A percentile compares a stretch with the other conserved stretches of the same genome.
Evolutionary conservation across 73 alveolate species (phyloP).

Genomic region (Halteria grandinella): DNA sequence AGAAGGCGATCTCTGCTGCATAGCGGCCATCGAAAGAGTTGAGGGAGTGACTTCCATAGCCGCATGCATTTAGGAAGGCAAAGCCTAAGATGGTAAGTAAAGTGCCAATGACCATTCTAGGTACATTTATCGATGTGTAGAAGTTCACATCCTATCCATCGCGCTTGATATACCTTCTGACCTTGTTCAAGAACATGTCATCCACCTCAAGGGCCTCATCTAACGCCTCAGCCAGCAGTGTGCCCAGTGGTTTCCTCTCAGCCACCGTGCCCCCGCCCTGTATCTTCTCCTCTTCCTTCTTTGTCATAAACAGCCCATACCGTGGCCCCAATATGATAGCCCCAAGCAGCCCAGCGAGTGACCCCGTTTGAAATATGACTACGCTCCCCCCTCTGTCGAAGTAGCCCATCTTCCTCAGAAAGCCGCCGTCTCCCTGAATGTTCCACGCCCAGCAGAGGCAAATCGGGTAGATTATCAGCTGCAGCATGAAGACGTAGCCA

Average conservation of each 20-base stretch:
- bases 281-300: slow-evolving; percentile 23
- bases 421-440: slow-evolving; percentile 42
- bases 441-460: slow-evolving; percentile 49
- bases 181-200: slow-evolving; percentile 15
- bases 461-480: slow-evolving; percentile 14
- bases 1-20: slow-evolving; percentile 44
- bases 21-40: slow-evolving; percentile 24
- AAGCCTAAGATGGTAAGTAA: slow-evolving; percentile 16
- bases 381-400: slow-evolving; percentile 33
- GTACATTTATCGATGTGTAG: slow-evolving; percentile 14
- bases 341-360: slow-evolving; percentile 39
- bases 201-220: slow-evolving; percentile 51
- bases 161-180: slow-evolving; percentile 18
- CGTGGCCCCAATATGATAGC: slow-evolving; percentile 37
- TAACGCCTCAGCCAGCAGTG: slow-evolving; percentile 17
- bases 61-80: slow-evolving; percentile 27
- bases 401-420: slow-evolving; percentile 22
- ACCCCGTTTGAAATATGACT: slow-evolving; percentile 32
- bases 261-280: slow-evolving; percentile 49
- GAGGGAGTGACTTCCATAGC: slow-evolving; percentile 27
- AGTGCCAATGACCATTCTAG: slow-evolving; percentile 45
- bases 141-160: slow-evolving; percentile 40
- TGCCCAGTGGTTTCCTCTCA: slow-evolving; percentile 21
- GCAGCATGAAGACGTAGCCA: slow-evolving; percentile 1
- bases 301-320: slow-evolving; percentile 40